Evolutionary conservation across 2,329 filamentous ascomycete genomes (phyloP).

Genomic region (Emmonsiellopsis sp.): DNA sequence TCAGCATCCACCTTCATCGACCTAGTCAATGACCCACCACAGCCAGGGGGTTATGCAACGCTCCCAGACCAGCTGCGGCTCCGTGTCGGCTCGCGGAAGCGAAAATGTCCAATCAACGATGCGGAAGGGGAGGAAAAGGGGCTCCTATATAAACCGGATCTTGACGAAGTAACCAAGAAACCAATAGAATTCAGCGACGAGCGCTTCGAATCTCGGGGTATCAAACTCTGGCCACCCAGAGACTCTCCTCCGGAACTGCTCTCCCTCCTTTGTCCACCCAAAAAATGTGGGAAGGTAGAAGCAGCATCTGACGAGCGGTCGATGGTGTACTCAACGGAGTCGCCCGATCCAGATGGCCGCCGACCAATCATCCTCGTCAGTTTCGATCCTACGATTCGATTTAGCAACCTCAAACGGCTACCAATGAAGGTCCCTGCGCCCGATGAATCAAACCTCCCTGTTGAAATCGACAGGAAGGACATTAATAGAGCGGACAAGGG

Average conservation of each 20-base stretch:
- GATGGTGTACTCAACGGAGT: constrained; percentile 12
- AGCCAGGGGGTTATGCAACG: constrained; percentile 18
- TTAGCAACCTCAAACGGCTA: constrained; percentile 9
- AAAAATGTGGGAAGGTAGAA: constrained; percentile 17
- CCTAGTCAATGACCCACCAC: constrained; percentile 32
- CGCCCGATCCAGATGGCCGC: constrained; percentile 1
- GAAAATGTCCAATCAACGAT: constrained; percentile 30
- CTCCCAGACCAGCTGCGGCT: constrained; percentile 32
- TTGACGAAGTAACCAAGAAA: constrained; percentile 16
- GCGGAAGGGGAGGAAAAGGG: constrained; percentile 17
- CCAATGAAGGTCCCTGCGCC: neutral
- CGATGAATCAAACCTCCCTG: neutral
- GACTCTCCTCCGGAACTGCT: constrained; percentile 29
- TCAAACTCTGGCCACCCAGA: constrained; percentile 34
- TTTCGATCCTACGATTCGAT: constrained; percentile 12
- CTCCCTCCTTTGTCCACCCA: constrained; percentile 30
- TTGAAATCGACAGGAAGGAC: constrained; percentile 2
- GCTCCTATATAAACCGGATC: constrained; percentile 22
- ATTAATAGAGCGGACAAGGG: neutral
- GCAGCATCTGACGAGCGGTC: constrained; percentile 12
- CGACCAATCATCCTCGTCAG: constrained; percentile 12
- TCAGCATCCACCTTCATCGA: constrained; percentile 35
- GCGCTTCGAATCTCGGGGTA: constrained; percentile 29
- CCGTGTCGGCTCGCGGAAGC: constrained; percentile 34
- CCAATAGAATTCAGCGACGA: constrained; percentile 29